Base-by-base conservation (phyloP, 2,329 filamentous ascomycete species). In the Penicillium crustosum region DNA sequence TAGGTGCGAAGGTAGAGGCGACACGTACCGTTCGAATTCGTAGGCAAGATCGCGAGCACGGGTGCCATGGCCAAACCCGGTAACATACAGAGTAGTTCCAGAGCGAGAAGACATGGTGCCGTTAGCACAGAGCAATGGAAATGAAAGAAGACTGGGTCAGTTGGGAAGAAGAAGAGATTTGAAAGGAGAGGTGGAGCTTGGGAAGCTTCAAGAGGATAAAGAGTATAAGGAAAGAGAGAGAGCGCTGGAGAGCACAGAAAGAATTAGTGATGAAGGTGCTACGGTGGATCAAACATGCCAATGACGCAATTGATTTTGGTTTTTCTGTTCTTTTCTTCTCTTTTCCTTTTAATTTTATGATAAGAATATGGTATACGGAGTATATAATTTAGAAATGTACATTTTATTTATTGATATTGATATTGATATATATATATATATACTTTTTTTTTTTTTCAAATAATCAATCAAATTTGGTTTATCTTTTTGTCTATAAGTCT, bases 11-110 rank as follows among this genome's bases (percentile, higher is more conserved):
- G 65, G 59, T 71, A 70, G 68, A 66, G 71, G 79, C 81, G 78
- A 83, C 84, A 96, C 93, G 87, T 96, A 97, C 91, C 93, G 92
- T 93, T 97, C 93, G 90, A 97, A 97, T 85, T 97, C 93, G 90
- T 96, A 97, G 83, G 93, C 92, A 78, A 97, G 90, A 84, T 99
- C 93, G 87, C 94, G 91, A 78, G 94, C 92, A 83, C 94, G 91
- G 78, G 93, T 97, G 79, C 93, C 92, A 81, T 96, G 92, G 86
- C 93, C 95, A 80, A 99, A 99, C 85, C 94, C 94, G 75, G 93
- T 96, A 79, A 97, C 93, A 83, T 97, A 97, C 69, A 97, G 90
- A 58, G 93, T 97, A 61, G 90, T 95, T 70, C 91, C 89, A 77
- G 90, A 87, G 76, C 92, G 91, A 86, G 93, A 96, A 86, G 93